A percentile compares a stretch with the other conserved stretches of the same genome.
Conservation (phyloP, 495 filamentous ascomycete species). For the Aspergillus sparsus region DNA sequence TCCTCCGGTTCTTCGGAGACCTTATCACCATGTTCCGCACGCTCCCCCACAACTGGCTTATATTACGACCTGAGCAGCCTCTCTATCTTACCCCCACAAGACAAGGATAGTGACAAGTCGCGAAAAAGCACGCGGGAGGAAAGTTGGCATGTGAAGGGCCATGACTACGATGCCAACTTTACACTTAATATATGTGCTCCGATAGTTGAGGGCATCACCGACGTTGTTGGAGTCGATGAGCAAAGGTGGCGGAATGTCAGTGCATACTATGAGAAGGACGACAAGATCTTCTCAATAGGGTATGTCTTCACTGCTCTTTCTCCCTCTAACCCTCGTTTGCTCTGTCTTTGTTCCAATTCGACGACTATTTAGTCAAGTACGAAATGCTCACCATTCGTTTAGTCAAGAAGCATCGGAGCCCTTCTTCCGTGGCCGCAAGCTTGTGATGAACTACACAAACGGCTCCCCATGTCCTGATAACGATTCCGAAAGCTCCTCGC, state of each 20-base stretch:
- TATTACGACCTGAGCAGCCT: slow-evolving; percentile 91
- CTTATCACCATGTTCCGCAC: slow-evolving; percentile 70
- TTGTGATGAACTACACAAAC: slow-evolving; percentile 87
- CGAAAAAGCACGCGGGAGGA: slow-evolving; percentile 61
- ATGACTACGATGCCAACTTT: slow-evolving; percentile 87
- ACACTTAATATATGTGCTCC: slow-evolving; percentile 92
- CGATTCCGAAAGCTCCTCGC: slow-evolving; percentile 39
- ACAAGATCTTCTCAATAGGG: slow-evolving; percentile 83
- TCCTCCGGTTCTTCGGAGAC: slow-evolving; percentile 32
- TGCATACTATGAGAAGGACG: slow-evolving; percentile 78
- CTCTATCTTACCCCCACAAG: slow-evolving; percentile 51
- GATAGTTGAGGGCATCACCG: slow-evolving; percentile 72
- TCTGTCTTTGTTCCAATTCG: too few relatives aligned
- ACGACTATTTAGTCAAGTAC: not conserved
- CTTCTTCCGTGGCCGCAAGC: slow-evolving; percentile 81
- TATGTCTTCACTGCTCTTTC: slow-evolving; percentile 40
- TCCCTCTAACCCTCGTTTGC: too few relatives aligned
- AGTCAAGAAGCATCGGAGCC: slow-evolving; percentile 70
- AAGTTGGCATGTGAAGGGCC: slow-evolving; percentile 82
- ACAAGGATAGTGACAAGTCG: slow-evolving; percentile 55
- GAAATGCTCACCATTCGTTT: not conserved
- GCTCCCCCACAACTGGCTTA: slow-evolving; percentile 67
- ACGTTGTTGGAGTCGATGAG: slow-evolving; percentile 69
- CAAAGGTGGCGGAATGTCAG: slow-evolving; percentile 76
- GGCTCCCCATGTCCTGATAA: slow-evolving; percentile 74